phyloP scores from a whole-genome alignment of 2,329 filamentous ascomycete genomes.

The Monilinia fructigena region DNA sequence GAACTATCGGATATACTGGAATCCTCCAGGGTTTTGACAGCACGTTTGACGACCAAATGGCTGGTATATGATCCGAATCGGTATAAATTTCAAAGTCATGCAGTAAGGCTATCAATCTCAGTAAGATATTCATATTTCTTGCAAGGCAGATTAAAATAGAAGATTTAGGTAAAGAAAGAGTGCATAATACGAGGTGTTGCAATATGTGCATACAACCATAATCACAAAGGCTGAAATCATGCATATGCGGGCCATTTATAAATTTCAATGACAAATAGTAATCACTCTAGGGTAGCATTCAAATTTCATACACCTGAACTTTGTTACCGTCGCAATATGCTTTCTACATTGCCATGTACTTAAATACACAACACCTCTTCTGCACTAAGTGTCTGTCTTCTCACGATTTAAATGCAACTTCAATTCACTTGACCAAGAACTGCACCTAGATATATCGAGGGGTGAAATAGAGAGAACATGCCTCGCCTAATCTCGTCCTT shows the following conservation, averaged over 20 bases:
- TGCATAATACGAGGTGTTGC: slow-evolving; percentile 12
- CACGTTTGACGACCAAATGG: not conserved
- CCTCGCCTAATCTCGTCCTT: not conserved
- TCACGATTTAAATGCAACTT: not conserved
- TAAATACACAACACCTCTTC: not conserved
- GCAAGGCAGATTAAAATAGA: not conserved
- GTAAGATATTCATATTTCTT: slow-evolving; percentile 6
- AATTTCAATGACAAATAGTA: slow-evolving; percentile 11
- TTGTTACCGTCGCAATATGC: too few species aligned
- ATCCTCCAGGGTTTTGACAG: too few species aligned
- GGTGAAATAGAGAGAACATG: not conserved
- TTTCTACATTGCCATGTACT: not conserved
- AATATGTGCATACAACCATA: not conserved
- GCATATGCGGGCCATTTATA: not conserved
- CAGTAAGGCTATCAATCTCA: not conserved
- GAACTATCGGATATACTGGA: too few species aligned
- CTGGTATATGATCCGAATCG: not conserved
- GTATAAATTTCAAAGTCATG: not conserved
- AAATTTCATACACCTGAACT: not conserved
- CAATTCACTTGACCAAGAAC: not conserved
- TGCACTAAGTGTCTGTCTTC: not conserved
- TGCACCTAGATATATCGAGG: not conserved
- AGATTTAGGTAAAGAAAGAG: not conserved
- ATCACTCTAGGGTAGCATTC: not conserved
- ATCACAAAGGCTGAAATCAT: not conserved